Base-by-base conservation (phyloP, 306 rosid species). In the Prunus salicina region DNA sequence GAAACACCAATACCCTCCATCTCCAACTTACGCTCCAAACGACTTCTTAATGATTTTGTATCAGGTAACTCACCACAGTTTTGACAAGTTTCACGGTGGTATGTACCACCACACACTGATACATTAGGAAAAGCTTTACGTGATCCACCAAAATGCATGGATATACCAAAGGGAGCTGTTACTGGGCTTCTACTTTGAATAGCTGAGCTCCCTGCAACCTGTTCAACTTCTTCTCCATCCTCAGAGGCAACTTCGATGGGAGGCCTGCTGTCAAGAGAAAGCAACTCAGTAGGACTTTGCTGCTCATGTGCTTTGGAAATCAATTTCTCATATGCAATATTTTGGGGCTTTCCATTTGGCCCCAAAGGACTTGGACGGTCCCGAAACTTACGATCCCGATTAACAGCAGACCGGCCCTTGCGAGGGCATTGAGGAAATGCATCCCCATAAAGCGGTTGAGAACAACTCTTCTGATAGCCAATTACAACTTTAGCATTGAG, bases 151-250 rank as follows among this genome's bases (percentile, higher is more conserved):
- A 78, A 84, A 67, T 87, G 8, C 43, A 38, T 38, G 9, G 9
- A 80, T 79, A 96, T 75, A 67, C 99, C 99, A 65, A 96, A 83
- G 18, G 99, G 99, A 78, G 99, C 99, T 18, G 92, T 91, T 47
- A 96, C 98, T 0, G 98, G 96, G 83, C 98, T 96, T 80, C 92
- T 86, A 71, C 97, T 92, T 55, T 96, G 96, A 71, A 91, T 88
- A 76, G 97, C 80, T 1, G 98, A 96, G 82, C 97, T 92, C 78
- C 88, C 93, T 24, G 96, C 86, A 67, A 67, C 78, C 85, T 96
- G 98, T 82, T 92, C 98, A 61, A 96, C 99, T 88, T 96, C 99
- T 81, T 96, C 99, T 18, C 99, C 99, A 30, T 96, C 99, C 87
- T 96, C 99, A 5, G 98, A 96, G 25, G 82, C 84, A 84, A 85